A percentile compares a stretch with the other conserved stretches of the same genome.
Conservation (phyloP, 371 early-diverging fungal species). For the Thermomucor indicae-seudaticae region DNA sequence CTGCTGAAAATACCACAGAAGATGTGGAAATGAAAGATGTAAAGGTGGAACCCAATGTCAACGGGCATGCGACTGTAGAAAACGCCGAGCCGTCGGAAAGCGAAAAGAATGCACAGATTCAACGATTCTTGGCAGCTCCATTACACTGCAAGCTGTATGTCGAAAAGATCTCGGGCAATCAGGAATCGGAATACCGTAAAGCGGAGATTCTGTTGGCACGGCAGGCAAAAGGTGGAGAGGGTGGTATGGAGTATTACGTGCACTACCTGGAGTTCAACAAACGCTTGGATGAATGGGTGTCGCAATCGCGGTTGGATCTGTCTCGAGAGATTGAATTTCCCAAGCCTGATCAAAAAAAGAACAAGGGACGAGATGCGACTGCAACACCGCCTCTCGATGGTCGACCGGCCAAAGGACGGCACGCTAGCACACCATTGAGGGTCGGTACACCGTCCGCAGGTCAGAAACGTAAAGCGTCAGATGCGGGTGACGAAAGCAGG, state of each 20-base stretch:
- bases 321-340: constrained; percentile 74
- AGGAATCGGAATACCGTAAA: constrained; percentile 65
- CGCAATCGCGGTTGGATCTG: constrained; percentile 68
- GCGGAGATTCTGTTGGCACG: constrained; percentile 95
- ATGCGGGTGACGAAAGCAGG: neutral
- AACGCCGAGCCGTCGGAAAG: neutral
- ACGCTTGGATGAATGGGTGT: constrained; percentile 98
- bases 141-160: constrained; percentile 72
- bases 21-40: no score
- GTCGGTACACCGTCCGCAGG: constrained; percentile 21
- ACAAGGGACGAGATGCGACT: constrained; percentile 43
- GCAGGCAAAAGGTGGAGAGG: constrained; percentile 28
- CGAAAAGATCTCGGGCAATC: constrained; percentile 45
- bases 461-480: constrained; percentile 23
- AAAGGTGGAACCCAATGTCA: neutral
- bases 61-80: neutral
- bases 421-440: constrained; percentile 10
- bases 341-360: constrained; percentile 58
- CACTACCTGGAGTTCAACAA: constrained; percentile 99
- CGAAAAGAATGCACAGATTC: constrained; percentile 2
- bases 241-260: constrained; percentile 87
- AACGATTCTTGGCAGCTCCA: constrained; percentile 26
- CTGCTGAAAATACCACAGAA: no score
- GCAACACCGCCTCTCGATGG: constrained; percentile 16
- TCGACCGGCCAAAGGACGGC: constrained; percentile 8